phyloP scores from a whole-genome alignment of 345 rosid genomes.

The Reutealis trisperma region DNA sequence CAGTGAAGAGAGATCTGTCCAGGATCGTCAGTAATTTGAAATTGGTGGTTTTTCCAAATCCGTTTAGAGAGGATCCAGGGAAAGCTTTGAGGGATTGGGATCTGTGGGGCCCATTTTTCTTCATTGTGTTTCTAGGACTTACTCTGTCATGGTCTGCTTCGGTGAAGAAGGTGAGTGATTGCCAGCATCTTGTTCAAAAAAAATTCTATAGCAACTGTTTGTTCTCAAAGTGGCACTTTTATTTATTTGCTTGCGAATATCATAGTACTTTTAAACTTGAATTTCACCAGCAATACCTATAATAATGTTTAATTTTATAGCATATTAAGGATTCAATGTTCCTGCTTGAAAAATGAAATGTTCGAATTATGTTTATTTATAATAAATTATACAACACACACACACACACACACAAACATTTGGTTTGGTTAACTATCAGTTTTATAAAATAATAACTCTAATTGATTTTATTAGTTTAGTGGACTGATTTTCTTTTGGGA shows the following conservation, averaged over 20 bases:
- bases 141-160: conserved; percentile 88
- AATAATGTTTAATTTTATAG: background rate
- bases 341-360: background rate
- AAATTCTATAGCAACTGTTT: too few species aligned
- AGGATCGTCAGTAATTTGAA: conserved; percentile 92
- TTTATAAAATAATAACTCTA: background rate
- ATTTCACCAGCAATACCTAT: background rate
- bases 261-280: background rate
- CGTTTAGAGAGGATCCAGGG: conserved; percentile 91
- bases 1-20: conserved; percentile 94
- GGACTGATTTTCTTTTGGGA: background rate
- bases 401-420: too few species aligned
- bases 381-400: too few species aligned
- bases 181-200: too few species aligned
- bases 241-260: too few species aligned
- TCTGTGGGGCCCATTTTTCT: conserved; percentile 98
- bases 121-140: conserved; percentile 88
- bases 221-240: too few species aligned
- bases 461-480: background rate
- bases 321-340: background rate
- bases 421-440: background rate
- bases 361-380: background rate
- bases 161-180: conserved; percentile 55
- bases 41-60: conserved; percentile 95
- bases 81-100: conserved; percentile 99